These are phyloP conservation scores for Sporopachydermia quercuum DNA, from an alignment of 805 yeast genomes.

Conservation along the genomic window DNA sequence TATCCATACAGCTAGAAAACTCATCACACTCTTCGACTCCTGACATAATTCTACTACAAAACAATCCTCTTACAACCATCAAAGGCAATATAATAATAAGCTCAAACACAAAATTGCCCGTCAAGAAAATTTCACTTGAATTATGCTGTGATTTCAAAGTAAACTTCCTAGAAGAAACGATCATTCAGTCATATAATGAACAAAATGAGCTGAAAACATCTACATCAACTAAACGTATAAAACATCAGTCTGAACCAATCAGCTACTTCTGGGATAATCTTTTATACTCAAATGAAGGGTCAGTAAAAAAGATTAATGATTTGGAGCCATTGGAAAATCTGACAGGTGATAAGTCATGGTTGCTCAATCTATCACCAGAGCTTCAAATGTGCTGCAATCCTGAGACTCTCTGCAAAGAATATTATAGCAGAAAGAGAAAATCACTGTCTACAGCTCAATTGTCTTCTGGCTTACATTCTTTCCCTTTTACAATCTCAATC, in stretches of 20 bases:
- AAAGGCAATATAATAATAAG: constrained; percentile 1
- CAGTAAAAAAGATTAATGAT: constrained; percentile 1
- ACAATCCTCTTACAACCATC: constrained; percentile 1
- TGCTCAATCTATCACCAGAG: constrained; percentile 1
- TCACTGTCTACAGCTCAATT: constrained; percentile 1
- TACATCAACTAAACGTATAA: constrained; percentile 1
- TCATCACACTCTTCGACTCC: constrained; percentile 1
- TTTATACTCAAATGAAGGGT: neutral
- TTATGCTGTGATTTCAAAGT: constrained; percentile 1
- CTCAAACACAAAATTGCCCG: constrained; percentile 1
- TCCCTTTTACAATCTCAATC: constrained; percentile 1
- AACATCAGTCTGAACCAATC: constrained; percentile 1
- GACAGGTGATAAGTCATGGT: constrained; percentile 1
- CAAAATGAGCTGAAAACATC: constrained; percentile 1
- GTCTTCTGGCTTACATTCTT: constrained; percentile 1
- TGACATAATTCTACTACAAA: constrained; percentile 1
- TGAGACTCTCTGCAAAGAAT: constrained; percentile 1
- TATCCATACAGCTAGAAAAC: neutral
- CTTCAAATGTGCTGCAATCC: constrained; percentile 1
- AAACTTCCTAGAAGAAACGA: constrained; percentile 1
- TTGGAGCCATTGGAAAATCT: constrained; percentile 1
- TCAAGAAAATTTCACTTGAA: constrained; percentile 1
- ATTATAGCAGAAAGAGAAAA: constrained; percentile 1
- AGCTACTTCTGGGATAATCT: constrained; percentile 1
- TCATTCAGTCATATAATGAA: constrained; percentile 1